phyloP scores from a whole-genome alignment of 345 rosid genomes.

The Arabis hirsuta region DNA sequence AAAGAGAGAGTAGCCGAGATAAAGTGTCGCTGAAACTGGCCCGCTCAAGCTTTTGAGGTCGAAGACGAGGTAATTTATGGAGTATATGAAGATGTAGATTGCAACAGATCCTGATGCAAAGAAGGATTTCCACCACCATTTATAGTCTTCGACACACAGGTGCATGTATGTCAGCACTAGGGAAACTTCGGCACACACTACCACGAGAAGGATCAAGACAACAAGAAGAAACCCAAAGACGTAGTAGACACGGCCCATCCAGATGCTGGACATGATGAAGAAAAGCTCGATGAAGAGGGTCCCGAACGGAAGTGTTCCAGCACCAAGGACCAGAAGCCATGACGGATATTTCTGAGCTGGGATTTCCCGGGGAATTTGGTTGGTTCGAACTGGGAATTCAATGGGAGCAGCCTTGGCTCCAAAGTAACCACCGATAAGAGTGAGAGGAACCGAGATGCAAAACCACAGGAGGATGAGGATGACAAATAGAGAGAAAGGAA shows the following conservation, averaged over 20 bases:
- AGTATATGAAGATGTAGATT: slow-evolving; percentile 67
- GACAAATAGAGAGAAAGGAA: slow-evolving; percentile 62
- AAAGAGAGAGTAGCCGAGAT: slow-evolving; percentile 67
- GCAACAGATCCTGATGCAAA: slow-evolving; percentile 82
- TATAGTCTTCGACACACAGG: slow-evolving; percentile 75
- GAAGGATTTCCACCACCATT: slow-evolving; percentile 87
- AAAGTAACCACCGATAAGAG: slow-evolving; percentile 70
- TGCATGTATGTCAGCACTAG: slow-evolving; percentile 78
- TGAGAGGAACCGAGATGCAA: slow-evolving; percentile 62
- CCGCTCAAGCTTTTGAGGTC: slow-evolving; percentile 72
- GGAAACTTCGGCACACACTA: slow-evolving; percentile 77
- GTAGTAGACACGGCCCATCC: slow-evolving; percentile 80
- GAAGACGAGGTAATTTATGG: slow-evolving; percentile 66
- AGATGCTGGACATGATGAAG: slow-evolving; percentile 79
- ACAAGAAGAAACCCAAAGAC: slow-evolving; percentile 68
- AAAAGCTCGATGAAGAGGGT: slow-evolving; percentile 82
- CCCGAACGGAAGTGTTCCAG: slow-evolving; percentile 77
- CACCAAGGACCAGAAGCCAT: slow-evolving; percentile 74
- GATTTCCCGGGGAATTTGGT: slow-evolving; percentile 79
- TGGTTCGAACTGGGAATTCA: slow-evolving; percentile 74
- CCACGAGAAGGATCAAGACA: slow-evolving; percentile 66
- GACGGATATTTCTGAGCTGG: slow-evolving; percentile 81
- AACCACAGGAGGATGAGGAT: slow-evolving; percentile 65
- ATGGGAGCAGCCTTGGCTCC: slow-evolving; percentile 68
- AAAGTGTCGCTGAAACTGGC: slow-evolving; percentile 68